phyloP scores from a whole-genome alignment of 805 yeast species.

The Candida ovalis region DNA sequence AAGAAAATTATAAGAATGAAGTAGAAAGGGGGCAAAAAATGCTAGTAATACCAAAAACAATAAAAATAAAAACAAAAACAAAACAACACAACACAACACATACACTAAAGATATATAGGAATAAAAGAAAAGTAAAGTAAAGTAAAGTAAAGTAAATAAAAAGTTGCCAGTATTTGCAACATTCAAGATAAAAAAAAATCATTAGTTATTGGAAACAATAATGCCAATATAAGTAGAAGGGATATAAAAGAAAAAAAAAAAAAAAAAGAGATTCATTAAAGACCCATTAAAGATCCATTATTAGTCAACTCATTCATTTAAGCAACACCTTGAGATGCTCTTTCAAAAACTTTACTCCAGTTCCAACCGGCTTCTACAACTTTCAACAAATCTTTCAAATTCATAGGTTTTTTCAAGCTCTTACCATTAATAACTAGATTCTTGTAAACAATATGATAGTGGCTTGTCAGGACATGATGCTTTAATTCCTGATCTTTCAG shows the following conservation, averaged over 20 bases:
- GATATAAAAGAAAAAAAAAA: background rate
- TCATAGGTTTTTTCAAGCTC: constrained; percentile 64
- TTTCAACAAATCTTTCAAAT: constrained; percentile 65
- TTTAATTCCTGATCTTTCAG: constrained; percentile 23
- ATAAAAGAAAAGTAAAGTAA: no score
- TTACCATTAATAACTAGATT: constrained; percentile 68
- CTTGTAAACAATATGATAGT: constrained; percentile 60
- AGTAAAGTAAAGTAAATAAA: no score
- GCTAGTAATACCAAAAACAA: no score
- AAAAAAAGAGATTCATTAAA: background rate
- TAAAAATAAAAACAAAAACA: no score
- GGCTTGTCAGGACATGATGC: constrained; percentile 38
- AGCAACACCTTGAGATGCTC: constrained; percentile 25
- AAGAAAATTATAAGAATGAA: background rate
- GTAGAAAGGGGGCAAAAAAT: background rate
- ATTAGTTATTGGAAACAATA: no score
- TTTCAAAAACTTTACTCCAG: constrained; percentile 56
- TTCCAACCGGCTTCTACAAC: constrained; percentile 85
- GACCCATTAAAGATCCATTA: background rate
- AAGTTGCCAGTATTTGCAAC: no score
- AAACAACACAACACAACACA: no score
- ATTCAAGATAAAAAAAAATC: no score
- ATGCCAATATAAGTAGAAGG: no score
- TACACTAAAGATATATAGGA: no score
- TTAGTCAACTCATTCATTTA: background rate